Conservation (phyloP, 2,329 filamentous ascomycete species). For the Cercospora sp. region DNA sequence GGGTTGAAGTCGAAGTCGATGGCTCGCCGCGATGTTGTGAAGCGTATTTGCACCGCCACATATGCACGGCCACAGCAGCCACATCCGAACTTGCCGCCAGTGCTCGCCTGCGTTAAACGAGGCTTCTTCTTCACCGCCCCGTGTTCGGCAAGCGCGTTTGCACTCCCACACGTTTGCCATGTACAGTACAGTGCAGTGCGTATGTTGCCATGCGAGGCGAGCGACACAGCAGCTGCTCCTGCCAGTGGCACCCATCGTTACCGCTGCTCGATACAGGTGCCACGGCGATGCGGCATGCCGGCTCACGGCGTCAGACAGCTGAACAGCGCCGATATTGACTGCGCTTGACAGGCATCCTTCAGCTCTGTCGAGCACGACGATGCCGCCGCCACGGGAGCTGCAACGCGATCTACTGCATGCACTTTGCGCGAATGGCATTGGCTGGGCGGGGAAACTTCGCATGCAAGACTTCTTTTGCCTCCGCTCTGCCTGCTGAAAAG, state of each 20-base stretch:
- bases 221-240: not conserved
- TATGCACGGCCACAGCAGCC: not conserved
- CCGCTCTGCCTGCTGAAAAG: not conserved
- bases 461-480: not conserved
- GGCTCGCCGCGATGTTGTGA: not conserved
- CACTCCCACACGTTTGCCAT: not conserved
- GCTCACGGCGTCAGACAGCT: not conserved
- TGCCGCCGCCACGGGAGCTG: not conserved
- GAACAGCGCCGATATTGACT: not conserved
- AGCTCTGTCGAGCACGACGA: not conserved
- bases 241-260: not conserved
- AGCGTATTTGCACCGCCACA: not conserved
- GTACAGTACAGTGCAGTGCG: not conserved
- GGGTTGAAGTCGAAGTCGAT: not conserved
- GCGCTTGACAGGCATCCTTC: not conserved
- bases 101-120: not conserved
- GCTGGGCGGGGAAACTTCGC: constrained; percentile 3
- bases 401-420: constrained; percentile 1
- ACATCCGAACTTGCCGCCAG: not conserved
- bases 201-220: not conserved
- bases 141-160: not conserved
- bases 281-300: not conserved
- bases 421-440: not conserved
- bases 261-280: not conserved
- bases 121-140: not conserved